Conservation (phyloP, 2,329 filamentous ascomycete species). For the Microcyclosporella mali region DNA sequence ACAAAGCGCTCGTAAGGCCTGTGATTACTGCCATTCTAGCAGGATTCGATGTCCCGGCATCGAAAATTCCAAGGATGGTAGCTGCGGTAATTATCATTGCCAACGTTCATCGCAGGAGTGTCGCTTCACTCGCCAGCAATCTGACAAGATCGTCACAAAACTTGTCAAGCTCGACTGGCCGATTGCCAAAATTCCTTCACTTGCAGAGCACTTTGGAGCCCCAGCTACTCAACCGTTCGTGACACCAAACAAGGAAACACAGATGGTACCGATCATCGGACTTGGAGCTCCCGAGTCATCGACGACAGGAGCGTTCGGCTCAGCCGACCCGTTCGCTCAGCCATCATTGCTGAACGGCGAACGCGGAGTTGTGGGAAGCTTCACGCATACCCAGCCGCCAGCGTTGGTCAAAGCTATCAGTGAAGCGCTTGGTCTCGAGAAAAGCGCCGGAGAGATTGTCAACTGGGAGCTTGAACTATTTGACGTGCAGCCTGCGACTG, state of each 20-base stretch:
- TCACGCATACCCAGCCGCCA: slow-evolving; percentile 76
- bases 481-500: slow-evolving; percentile 76
- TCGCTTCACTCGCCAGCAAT: slow-evolving; percentile 50
- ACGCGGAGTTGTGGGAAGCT: slow-evolving; percentile 50
- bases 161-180: slow-evolving; percentile 92
- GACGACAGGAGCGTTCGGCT: slow-evolving; percentile 30
- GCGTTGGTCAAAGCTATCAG: slow-evolving; percentile 79
- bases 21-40: too few species aligned
- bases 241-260: slow-evolving; percentile 68
- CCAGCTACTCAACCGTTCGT: slow-evolving; percentile 55
- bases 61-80: too few species aligned
- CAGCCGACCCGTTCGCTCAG: slow-evolving; percentile 26
- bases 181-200: slow-evolving; percentile 82
- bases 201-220: slow-evolving; percentile 89
- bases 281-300: slow-evolving; percentile 54
- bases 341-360: slow-evolving; percentile 47
- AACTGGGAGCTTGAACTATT: slow-evolving; percentile 98
- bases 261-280: slow-evolving; percentile 90
- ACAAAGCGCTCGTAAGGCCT: neutral
- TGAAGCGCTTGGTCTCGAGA: slow-evolving; percentile 65
- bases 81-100: too few species aligned
- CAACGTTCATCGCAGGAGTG: too few species aligned
- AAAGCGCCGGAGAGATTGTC: slow-evolving; percentile 59
- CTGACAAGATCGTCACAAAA: slow-evolving; percentile 70
- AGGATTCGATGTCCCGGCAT: too few species aligned